These are phyloP conservation scores for Tuber borchii DNA, from an alignment of 495 filamentous ascomycete genomes.

Conservation along the genomic window DNA sequence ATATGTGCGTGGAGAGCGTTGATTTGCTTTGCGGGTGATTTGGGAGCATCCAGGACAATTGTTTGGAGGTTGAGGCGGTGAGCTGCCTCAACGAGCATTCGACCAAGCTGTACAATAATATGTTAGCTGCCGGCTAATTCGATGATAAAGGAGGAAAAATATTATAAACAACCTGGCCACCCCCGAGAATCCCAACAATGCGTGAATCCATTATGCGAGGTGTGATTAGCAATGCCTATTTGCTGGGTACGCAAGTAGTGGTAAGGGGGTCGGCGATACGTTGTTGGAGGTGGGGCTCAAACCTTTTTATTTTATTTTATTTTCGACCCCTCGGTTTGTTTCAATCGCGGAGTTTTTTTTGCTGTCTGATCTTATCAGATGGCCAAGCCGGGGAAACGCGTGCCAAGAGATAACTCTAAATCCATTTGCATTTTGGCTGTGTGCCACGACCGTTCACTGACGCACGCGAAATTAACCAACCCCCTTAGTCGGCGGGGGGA, in stretches of 20 bases:
- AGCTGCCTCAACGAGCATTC: slow-evolving; percentile 91
- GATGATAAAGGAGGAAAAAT: neutral
- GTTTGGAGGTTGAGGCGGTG: slow-evolving; percentile 77
- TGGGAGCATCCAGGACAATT: slow-evolving; percentile 69
- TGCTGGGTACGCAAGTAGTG: slow-evolving; percentile 20
- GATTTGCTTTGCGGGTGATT: slow-evolving; percentile 85
- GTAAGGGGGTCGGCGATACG: slow-evolving; percentile 19
- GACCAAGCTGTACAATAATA: slow-evolving; percentile 55
- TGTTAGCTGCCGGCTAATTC: slow-evolving; percentile 14
- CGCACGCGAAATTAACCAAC: neutral
- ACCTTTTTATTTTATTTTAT: slow-evolving; percentile 23
- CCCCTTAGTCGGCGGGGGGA: neutral
- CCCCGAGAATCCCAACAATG: slow-evolving; percentile 60
- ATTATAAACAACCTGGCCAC: slow-evolving; percentile 54
- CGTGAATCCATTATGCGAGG: slow-evolving; percentile 41
- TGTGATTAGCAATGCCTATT: slow-evolving; percentile 15
- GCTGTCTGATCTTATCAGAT: slow-evolving; percentile 21
- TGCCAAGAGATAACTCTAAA: slow-evolving; percentile 37
- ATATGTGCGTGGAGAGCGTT: slow-evolving; percentile 68
- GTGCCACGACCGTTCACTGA: neutral
- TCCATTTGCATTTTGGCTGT: neutral
- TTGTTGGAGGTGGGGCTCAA: slow-evolving; percentile 33
- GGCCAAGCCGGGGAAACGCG: slow-evolving; percentile 2
- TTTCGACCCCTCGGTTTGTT: neutral
- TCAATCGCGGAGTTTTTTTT: neutral